These are phyloP conservation scores for Stagonosporopsis cucurbitacearum DNA, from an alignment of 2,329 filamentous ascomycete species.

Conservation along the genomic window DNA sequence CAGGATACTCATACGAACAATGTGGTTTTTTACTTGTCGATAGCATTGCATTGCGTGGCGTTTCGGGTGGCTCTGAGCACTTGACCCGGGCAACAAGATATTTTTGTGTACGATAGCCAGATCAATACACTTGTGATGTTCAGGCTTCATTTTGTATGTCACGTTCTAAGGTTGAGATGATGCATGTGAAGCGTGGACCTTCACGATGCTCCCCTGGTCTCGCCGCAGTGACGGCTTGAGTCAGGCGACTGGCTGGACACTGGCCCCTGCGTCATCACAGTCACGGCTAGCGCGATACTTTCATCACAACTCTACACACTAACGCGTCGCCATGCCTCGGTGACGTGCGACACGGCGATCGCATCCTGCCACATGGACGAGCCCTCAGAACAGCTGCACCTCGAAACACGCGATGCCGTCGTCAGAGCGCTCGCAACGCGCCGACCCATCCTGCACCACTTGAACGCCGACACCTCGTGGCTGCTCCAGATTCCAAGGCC, in stretches of 20 bases:
- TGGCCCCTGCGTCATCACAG: conserved; percentile 24
- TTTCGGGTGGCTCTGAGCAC: conserved; percentile 17
- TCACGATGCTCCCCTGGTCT: neutral
- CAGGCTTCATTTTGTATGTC: neutral
- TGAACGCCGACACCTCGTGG: conserved; percentile 73
- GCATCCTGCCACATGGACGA: conserved; percentile 41
- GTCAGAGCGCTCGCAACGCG: conserved; percentile 50
- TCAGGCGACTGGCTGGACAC: neutral
- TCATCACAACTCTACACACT: conserved; percentile 3
- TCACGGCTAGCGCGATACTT: conserved; percentile 15
- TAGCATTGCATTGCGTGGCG: conserved; percentile 28
- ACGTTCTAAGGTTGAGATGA: neutral
- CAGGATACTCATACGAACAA: neutral
- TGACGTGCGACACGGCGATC: conserved; percentile 10
- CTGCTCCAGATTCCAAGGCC: conserved; percentile 69
- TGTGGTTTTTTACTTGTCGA: conserved; percentile 1
- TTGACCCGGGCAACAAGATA: neutral
- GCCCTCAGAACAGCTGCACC: conserved; percentile 50
- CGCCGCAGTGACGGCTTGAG: neutral
- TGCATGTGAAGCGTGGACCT: neutral
- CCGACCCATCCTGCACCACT: conserved; percentile 65
- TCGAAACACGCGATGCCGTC: conserved; percentile 51
- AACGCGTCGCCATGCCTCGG: conserved; percentile 12
- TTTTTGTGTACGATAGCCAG: conserved; percentile 13
- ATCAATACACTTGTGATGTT: conserved; percentile 1